Base-by-base conservation (phyloP, 495 filamentous ascomycete genomes). In the Aspergillus bertholletiae region DNA sequence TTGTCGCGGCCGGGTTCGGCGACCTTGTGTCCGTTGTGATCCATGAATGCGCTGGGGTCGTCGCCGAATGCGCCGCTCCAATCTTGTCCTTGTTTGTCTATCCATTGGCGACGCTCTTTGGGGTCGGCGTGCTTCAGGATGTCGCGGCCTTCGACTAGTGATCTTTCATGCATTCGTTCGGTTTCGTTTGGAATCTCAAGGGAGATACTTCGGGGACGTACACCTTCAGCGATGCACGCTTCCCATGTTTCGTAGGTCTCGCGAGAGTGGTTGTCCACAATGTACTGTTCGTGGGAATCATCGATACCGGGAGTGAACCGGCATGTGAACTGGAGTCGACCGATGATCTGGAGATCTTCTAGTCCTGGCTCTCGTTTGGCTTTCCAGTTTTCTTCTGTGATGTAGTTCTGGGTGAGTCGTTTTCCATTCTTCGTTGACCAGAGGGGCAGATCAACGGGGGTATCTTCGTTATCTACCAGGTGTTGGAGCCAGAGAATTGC, bases 211-310 rank as follows among this genome's bases (percentile, higher is more conserved):
- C 80, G 80, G 0, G 74, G 71, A 7, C 93, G 82, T 0, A 96
- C 88, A 5, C 93, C 93, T 68, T 97, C 90, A 0, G 88, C 81
- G 21, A 84, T 78, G 62, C 92, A 96, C 0, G 90, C 90, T 69
- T 96, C 88, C 91, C 92, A 97, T 3, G 86, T 88, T 74, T 97
- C 93, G 60, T 87, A 95, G 0, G 93, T 96, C 74, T 97, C 93
- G 40, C 92, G 83, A 3, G 85, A 84, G 64, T 96, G 85, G 60
- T 94, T 96, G 68, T 96, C 90, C 24, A 85, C 81, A 27, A 96
- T 84, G 63, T 95, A 96, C 4, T 74, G 74, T 40, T 87, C 78
- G 65, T 96, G 93, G n/a, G 88, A 86, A 30, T 90, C 82, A 67
- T 96, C 92, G 54, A 88, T 96, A 11, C 94, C 93, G 0, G 92